These are phyloP conservation scores for Glaciozyma martinii DNA, from an alignment of 768 basidiomycete species.

Conservation along the genomic window DNA sequence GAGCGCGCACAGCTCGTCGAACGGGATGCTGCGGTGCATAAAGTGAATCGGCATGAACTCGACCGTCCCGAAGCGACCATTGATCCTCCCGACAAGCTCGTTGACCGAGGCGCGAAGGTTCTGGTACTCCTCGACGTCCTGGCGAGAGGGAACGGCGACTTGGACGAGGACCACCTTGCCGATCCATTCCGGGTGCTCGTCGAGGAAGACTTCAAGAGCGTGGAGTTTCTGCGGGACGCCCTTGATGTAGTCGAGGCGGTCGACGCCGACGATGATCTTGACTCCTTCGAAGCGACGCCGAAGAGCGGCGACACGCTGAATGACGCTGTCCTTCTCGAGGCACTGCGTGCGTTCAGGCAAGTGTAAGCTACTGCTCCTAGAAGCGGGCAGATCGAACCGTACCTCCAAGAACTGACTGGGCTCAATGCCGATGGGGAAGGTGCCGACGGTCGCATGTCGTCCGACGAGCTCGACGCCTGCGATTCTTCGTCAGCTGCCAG, in stretches of 20 bases:
- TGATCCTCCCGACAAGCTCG: slow-evolving; percentile 95
- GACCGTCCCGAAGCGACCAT: slow-evolving; percentile 96
- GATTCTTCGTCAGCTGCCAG: neutral
- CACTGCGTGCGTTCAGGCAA: slow-evolving; percentile 47
- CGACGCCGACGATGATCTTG: slow-evolving; percentile 96
- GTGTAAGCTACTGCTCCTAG: neutral
- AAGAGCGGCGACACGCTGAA: slow-evolving; percentile 66
- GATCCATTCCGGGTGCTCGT: slow-evolving; percentile 98
- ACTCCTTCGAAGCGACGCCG: slow-evolving; percentile 86
- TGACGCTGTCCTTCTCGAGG: slow-evolving; percentile 67
- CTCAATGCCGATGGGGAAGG: slow-evolving; percentile 98
- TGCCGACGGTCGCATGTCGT: slow-evolving; percentile 90
- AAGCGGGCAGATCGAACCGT: neutral
- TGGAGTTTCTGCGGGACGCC: slow-evolving; percentile 98
- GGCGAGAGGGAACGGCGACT: slow-evolving; percentile 91
- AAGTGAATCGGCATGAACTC: slow-evolving; percentile 99
- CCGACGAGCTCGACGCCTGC: slow-evolving; percentile 85
- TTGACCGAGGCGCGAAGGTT: slow-evolving; percentile 91
- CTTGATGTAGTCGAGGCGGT: slow-evolving; percentile 98
- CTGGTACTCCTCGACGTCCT: slow-evolving; percentile 99
- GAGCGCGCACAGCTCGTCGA: slow-evolving; percentile 94
- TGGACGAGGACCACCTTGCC: slow-evolving; percentile 97
- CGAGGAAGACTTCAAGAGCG: slow-evolving; percentile 89
- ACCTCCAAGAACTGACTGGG: slow-evolving; percentile 82
- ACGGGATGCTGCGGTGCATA: slow-evolving; percentile 88